phyloP scores from a whole-genome alignment of 2,329 filamentous ascomycete genomes.

The Diaporthe capsici region DNA sequence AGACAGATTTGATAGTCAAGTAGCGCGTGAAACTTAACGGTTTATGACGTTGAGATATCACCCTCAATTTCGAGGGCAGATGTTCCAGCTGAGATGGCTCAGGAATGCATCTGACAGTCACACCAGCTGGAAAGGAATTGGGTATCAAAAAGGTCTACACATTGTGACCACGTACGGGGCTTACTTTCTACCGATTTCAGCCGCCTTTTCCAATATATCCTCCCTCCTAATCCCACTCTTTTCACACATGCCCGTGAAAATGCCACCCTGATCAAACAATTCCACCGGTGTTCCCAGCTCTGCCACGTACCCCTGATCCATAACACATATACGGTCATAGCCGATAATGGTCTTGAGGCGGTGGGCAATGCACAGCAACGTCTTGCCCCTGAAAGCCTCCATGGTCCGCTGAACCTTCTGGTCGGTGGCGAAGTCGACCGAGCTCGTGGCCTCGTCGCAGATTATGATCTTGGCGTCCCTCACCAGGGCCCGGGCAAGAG shows the following conservation, averaged over 20 bases:
- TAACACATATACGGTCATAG: conserved; percentile 96
- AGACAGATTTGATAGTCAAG: too few relatives aligned
- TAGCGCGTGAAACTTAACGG: too few relatives aligned
- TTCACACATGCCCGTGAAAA: conserved; percentile 93
- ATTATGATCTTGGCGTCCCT: conserved; percentile 92
- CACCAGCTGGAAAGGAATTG: background rate
- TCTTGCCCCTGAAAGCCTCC: conserved; percentile 88
- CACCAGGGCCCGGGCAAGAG: conserved; percentile 90
- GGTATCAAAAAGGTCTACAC: background rate
- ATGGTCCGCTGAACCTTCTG: conserved; percentile 95
- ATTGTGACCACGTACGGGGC: background rate
- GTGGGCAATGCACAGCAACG: conserved; percentile 94
- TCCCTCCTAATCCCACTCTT: conserved; percentile 79
- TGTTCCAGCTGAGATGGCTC: too few relatives aligned
- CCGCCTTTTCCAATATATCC: conserved; percentile 57
- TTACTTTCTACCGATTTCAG: background rate
- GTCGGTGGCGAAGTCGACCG: conserved; percentile 96
- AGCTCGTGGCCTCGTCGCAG: conserved; percentile 95
- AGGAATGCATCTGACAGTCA: too few relatives aligned
- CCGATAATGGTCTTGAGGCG: conserved; percentile 91
- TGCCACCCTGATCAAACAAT: conserved; percentile 78
- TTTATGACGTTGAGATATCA: too few relatives aligned
- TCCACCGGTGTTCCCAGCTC: conserved; percentile 84
- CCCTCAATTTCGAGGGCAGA: too few relatives aligned
- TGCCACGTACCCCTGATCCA: conserved; percentile 90